Evolutionary conservation across 2,329 filamentous ascomycete species (phyloP).

Genomic region (Aureobasidium zeae): DNA sequence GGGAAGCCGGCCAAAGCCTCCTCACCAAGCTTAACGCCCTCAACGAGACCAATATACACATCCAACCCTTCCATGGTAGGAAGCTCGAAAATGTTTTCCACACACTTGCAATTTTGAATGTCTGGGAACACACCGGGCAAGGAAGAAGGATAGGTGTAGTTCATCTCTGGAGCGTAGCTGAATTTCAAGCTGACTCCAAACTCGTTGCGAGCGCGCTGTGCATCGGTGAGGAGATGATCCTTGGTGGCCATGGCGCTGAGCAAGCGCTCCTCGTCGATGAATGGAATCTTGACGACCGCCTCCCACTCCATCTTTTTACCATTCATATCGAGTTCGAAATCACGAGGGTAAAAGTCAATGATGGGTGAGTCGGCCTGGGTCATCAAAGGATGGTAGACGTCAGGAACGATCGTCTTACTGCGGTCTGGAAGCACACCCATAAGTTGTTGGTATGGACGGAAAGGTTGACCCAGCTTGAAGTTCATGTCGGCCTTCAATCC

Average conservation of each 20-base stretch:
- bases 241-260: conserved; percentile 77
- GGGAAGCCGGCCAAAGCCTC: conserved; percentile 90
- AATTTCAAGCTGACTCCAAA: conserved; percentile 94
- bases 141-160: conserved; percentile 80
- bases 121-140: conserved; percentile 86
- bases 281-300: conserved; percentile 96
- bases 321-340: conserved; percentile 98
- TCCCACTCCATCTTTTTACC: conserved; percentile 99
- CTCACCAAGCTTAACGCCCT: conserved; percentile 71
- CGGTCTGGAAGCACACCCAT: conserved; percentile 97
- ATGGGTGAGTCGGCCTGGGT: conserved; percentile 83
- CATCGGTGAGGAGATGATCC: conserved; percentile 65
- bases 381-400: conserved; percentile 85
- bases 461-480: conserved; percentile 90
- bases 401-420: conserved; percentile 91
- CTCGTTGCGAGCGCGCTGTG: conserved; percentile 73
- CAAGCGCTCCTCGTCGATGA: conserved; percentile 86
- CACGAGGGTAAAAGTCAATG: conserved; percentile 93
- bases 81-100: conserved; percentile 93
- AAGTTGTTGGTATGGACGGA: conserved; percentile 88
- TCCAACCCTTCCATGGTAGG: conserved; percentile 86
- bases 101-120: conserved; percentile 73
- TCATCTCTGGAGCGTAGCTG: conserved; percentile 65
- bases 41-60: conserved; percentile 71
- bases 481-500: conserved; percentile 79